These are phyloP conservation scores for Larix kaempferi DNA, from an alignment of 75 land plant genomes.

Conservation along the genomic window DNA sequence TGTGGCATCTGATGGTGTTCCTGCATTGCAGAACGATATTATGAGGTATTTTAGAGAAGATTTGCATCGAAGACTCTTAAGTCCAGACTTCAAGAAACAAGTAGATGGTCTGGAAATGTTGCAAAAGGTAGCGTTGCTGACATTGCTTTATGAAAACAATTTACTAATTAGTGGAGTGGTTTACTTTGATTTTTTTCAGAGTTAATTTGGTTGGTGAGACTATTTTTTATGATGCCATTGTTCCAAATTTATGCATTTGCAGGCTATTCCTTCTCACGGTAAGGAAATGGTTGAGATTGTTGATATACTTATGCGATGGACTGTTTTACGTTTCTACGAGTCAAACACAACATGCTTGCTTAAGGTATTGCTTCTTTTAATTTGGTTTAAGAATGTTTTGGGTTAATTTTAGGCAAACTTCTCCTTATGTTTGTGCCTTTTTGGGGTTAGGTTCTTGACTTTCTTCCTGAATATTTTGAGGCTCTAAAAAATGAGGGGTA, in stretches of 20 bases:
- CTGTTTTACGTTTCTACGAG: slow-evolving; percentile 86
- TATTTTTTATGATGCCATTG: not conserved
- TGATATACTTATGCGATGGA: slow-evolving; percentile 89
- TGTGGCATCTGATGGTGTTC: not conserved
- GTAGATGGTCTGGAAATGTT: slow-evolving; percentile 92
- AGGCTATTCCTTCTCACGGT: slow-evolving; percentile 73
- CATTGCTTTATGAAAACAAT: not conserved
- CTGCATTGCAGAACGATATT: slow-evolving; percentile 63
- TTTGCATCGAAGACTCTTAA: slow-evolving; percentile 70
- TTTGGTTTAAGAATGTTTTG: not conserved
- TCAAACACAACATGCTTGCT: slow-evolving; percentile 95
- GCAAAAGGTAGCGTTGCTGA: slow-evolving; percentile 69
- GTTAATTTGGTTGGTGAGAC: not conserved
- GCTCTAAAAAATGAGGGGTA: slow-evolving; percentile 77
- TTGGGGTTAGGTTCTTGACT: slow-evolving; percentile 75
- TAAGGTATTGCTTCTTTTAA: slow-evolving; percentile 55
- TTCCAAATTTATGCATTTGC: not conserved
- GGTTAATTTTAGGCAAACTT: not conserved
- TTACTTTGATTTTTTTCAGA: not conserved
- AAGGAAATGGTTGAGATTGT: slow-evolving; percentile 81
- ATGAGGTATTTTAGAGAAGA: slow-evolving; percentile 90
- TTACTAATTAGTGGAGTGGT: not conserved
- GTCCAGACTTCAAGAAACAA: slow-evolving; percentile 97
- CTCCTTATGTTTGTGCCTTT: not conserved
- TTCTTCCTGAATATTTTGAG: slow-evolving; percentile 86